Evolutionary conservation across 495 filamentous ascomycete species (phyloP).

Genomic region (Aspergillus baeticus): DNA sequence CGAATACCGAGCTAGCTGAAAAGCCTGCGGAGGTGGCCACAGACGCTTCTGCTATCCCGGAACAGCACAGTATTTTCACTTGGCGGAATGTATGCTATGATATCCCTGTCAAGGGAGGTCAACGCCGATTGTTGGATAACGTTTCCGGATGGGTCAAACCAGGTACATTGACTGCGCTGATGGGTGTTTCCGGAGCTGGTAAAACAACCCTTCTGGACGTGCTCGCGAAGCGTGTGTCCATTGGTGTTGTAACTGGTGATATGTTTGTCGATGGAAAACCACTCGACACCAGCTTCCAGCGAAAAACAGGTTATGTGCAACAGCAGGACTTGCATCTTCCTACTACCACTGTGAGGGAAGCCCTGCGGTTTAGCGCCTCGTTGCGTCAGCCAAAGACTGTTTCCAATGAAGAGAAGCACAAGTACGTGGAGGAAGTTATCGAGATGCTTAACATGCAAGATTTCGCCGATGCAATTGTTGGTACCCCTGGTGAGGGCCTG

Average conservation of each 20-base stretch:
- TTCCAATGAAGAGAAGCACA: constrained; percentile 45
- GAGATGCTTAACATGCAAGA: constrained; percentile 51
- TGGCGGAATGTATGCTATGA: constrained; percentile 75
- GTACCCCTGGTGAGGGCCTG: constrained; percentile 56
- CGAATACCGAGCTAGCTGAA: constrained; percentile 16
- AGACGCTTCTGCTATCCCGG: constrained; percentile 38
- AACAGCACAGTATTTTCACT: constrained; percentile 63
- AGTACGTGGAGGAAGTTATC: constrained; percentile 53
- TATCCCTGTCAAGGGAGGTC: constrained; percentile 58
- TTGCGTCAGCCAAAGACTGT: constrained; percentile 71
- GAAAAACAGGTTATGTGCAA: constrained; percentile 91
- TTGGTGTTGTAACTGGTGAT: constrained; percentile 54
- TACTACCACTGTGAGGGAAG: constrained; percentile 79
- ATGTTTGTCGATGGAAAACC: constrained; percentile 53
- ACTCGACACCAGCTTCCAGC: constrained; percentile 76
- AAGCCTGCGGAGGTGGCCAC: constrained; percentile 24
- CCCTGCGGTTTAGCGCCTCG: constrained; percentile 79
- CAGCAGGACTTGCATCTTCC: constrained; percentile 88
- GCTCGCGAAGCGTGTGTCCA: constrained; percentile 53
- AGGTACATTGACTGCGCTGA: constrained; percentile 66
- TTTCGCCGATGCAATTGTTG: constrained; percentile 45
- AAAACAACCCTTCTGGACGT: constrained; percentile 68
- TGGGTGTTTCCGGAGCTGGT: constrained; percentile 62
- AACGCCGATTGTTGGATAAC: constrained; percentile 58
- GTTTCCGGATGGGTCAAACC: constrained; percentile 68